Base-by-base conservation (phyloP, 371 early-diverging fungal genomes). In the Mucor indicus region DNA sequence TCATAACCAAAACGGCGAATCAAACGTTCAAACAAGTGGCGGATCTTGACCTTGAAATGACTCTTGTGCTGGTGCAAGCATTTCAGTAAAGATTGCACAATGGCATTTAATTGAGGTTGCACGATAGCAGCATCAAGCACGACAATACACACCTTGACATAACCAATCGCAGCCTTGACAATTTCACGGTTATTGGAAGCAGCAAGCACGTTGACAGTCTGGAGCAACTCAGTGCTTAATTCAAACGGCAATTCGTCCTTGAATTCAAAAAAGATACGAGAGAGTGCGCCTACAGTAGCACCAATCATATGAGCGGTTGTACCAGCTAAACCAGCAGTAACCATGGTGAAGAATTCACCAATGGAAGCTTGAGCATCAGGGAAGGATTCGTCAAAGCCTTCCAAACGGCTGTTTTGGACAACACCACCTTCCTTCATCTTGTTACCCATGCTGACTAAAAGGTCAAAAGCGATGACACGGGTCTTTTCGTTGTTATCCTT, bases 401-500 rank as follows among this genome's bases (percentile, higher is more conserved):
- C 70, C 22, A 82, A 47, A 43, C 70, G 71, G 32, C 72, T 77
- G 37, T 61, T 66, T 47, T 72, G 66, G 23, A 89, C 78, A 8
- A 67, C 64, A 22, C 92, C 91, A 29, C 88, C 88, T 40, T 73
- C 79, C 44, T 80, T 75, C 96, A 96, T 96, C 57, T 84, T 87
- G 45, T 81, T 62, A 8, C 90, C 97, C 90, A 98, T 91, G 3
- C 79, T 70, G 1, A 95, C 87, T 40, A 96, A 69, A 10, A 91
- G 80, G 11, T 90, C 89, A 62, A 88, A 96, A 1, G 95, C 92
- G 16, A 83, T 72, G 40, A 65, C 65, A 31, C 98, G 87, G 0
- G 92, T 83, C 62, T 90, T 89, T 72, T 96, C 95, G 48, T 87
- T 94, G 23, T 83, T 83, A 49, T 97, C 98, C 75, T 98, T 97